Conservation (phyloP, 2,329 filamentous ascomycete genomes). For the Hypoxylon sp. region DNA sequence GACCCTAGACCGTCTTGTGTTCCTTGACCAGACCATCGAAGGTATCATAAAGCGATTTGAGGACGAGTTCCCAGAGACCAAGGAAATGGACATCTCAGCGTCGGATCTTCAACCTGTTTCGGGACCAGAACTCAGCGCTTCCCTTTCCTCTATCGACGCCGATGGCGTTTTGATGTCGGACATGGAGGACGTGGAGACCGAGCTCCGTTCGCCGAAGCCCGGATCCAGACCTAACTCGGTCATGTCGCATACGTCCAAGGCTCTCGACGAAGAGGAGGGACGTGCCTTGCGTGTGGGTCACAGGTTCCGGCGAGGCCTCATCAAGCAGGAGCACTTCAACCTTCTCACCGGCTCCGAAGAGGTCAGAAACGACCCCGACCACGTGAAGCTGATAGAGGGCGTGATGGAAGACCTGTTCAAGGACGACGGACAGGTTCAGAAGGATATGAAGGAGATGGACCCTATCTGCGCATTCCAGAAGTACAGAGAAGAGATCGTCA, state of each 20-base stretch:
- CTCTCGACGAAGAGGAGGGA: conserved; percentile 65
- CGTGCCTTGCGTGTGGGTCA: conserved; percentile 64
- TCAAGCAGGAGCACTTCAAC: conserved; percentile 60
- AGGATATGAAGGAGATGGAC: conserved; percentile 64
- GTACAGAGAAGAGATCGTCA: conserved; percentile 59
- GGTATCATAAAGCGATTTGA: conserved; percentile 96
- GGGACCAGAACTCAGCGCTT: conserved; percentile 38
- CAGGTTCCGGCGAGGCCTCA: conserved; percentile 62
- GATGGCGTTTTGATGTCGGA: conserved; percentile 55
- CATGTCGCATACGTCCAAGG: conserved; percentile 58
- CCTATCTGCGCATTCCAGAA: conserved; percentile 69
- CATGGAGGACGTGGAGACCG: conserved; percentile 56
- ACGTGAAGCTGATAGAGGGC: conserved; percentile 62
- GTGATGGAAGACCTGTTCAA: conserved; percentile 71
- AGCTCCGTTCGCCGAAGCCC: conserved; percentile 50
- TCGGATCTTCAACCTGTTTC: conserved; percentile 38
- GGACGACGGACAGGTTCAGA: conserved; percentile 64
- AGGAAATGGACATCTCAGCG: conserved; percentile 52
- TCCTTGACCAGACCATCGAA: conserved; percentile 87
- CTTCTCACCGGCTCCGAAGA: conserved; percentile 59
- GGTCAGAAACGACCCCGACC: conserved; percentile 59
- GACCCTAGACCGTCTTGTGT: conserved; percentile 73
- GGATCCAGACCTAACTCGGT: conserved; percentile 62
- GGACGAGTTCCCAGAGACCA: conserved; percentile 92
- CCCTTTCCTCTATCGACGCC: conserved; percentile 46